Conservation (phyloP, 148 eudicot genomes). For the Chenopodium quinoa region DNA sequence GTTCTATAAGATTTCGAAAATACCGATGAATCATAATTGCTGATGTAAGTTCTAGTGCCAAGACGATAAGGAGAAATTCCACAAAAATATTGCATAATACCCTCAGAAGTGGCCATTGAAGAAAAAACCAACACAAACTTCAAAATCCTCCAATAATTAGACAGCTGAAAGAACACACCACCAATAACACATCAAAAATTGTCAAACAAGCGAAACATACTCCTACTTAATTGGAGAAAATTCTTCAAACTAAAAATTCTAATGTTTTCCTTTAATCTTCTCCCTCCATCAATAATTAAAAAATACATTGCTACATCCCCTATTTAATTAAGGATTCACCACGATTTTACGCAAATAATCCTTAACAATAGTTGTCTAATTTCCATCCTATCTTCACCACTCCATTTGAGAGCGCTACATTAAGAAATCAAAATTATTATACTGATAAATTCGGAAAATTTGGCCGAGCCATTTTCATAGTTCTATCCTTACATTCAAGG, state of each 20-base stretch:
- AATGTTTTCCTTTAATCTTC: too few species aligned
- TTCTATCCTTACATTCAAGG: too few species aligned
- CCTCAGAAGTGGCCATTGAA: conserved; percentile 34
- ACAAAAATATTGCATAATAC: conserved; percentile 31
- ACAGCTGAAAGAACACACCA: conserved; percentile 1
- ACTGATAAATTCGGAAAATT: not conserved
- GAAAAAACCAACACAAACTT: not conserved
- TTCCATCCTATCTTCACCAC: too few species aligned
- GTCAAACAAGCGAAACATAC: not conserved
- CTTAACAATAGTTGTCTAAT: too few species aligned
- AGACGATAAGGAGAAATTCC: conserved; percentile 28
- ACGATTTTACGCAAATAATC: too few species aligned
- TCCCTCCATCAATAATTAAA: too few species aligned
- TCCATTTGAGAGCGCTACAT: too few species aligned
- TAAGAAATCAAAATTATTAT: too few species aligned
- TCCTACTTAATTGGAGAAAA: not conserved
- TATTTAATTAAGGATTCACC: too few species aligned
- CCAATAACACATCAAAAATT: not conserved
- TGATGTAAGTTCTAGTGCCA: conserved; percentile 17
- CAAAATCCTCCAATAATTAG: not conserved
- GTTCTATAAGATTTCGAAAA: conserved; percentile 21
- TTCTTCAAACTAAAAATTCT: not conserved
- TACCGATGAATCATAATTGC: conserved; percentile 19
- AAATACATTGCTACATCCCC: too few species aligned
- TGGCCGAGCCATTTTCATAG: too few species aligned